Conservation (phyloP, 257 asterid species). For the Fraxinus quadrangulata region DNA sequence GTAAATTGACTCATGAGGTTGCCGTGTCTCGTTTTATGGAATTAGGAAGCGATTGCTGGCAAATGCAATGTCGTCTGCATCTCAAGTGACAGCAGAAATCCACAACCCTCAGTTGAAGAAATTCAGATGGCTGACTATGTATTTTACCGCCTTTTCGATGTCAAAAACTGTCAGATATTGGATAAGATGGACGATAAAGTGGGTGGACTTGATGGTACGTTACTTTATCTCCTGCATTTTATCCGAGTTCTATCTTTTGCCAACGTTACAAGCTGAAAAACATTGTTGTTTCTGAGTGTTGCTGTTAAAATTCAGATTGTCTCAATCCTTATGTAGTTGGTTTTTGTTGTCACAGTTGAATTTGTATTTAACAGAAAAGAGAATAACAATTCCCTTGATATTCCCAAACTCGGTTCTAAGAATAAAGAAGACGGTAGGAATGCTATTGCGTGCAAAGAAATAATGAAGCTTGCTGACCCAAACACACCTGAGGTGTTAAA, state of each 20-base stretch:
- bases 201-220: conserved; percentile 80
- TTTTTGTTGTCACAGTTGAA: conserved; percentile 63
- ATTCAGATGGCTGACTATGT: conserved; percentile 66
- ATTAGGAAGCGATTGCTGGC: conserved; percentile 90
- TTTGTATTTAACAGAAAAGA: conserved; percentile 66
- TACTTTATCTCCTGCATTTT: conserved; percentile 12
- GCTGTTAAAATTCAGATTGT: conserved; percentile 15
- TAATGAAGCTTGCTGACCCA: conserved; percentile 30
- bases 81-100: conserved; percentile 74
- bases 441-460: conserved; percentile 31
- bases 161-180: conserved; percentile 46
- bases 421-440: conserved; percentile 31
- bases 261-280: conserved; percentile 7
- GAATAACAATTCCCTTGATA: conserved; percentile 28
- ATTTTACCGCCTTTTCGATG: conserved; percentile 79
- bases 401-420: conserved; percentile 33
- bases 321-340: conserved; percentile 37
- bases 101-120: conserved; percentile 70
- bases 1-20: conserved; percentile 1
- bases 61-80: conserved; percentile 83
- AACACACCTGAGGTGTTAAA: conserved; percentile 31
- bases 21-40: neutral
- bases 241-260: conserved; percentile 14
- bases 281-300: conserved; percentile 20
- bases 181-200: conserved; percentile 59